Evolutionary conservation across 164 flowering plant species (phyloP).

Genomic region (Magnolia officinalis): DNA sequence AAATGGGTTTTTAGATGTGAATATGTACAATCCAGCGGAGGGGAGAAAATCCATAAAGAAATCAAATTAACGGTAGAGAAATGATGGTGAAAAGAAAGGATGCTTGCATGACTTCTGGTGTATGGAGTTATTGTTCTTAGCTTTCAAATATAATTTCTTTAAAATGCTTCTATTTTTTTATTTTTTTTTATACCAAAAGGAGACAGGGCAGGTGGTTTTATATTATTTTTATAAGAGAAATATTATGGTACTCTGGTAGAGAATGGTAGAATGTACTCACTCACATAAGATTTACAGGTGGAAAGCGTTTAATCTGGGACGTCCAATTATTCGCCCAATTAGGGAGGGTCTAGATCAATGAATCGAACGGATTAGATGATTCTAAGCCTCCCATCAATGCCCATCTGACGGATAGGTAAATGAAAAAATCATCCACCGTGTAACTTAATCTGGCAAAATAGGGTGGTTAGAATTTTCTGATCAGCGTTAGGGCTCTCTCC

Average conservation of each 20-base stretch:
- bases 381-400: no score
- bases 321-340: no score
- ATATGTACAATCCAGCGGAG: constrained; percentile 49
- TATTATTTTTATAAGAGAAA: not conserved
- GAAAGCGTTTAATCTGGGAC: no score
- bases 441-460: no score
- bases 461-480: no score
- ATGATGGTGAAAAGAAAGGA: constrained; percentile 33
- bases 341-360: no score
- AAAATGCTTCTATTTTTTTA: not conserved
- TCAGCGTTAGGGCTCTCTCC: no score
- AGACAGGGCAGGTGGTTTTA: not conserved
- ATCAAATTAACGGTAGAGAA: constrained; percentile 53
- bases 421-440: no score
- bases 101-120: constrained; percentile 25
- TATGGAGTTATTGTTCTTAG: not conserved
- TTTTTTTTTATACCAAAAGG: not conserved
- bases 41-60: constrained; percentile 37
- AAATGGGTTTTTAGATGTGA: constrained; percentile 37
- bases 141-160: no score
- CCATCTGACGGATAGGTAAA: no score
- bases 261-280: not conserved
- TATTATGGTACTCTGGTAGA: not conserved
- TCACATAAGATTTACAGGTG: not conserved
- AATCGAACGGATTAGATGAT: no score